Conservation (phyloP, 495 filamentous ascomycete species). For the Talaromyces thailandensis region DNA sequence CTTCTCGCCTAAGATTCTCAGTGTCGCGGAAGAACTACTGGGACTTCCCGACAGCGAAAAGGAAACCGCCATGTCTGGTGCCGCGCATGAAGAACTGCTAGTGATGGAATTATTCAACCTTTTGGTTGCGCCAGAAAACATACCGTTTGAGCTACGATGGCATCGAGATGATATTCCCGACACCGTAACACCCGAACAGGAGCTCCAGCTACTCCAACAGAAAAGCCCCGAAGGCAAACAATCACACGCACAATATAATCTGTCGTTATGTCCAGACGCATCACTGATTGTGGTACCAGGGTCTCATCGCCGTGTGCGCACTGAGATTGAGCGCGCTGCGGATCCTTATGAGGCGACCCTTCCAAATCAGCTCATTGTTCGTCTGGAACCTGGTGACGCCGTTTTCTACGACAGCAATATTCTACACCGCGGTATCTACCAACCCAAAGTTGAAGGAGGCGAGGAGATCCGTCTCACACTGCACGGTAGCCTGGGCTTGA, state of each 20-base stretch:
- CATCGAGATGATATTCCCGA: constrained; percentile 69
- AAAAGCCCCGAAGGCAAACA: constrained; percentile 38
- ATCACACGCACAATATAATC: constrained; percentile 71
- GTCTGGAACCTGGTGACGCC: constrained; percentile 59
- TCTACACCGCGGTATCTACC: constrained; percentile 70
- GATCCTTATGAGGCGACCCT: constrained; percentile 46
- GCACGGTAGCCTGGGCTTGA: constrained; percentile 71
- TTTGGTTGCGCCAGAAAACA: constrained; percentile 54
- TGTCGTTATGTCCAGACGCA: constrained; percentile 59
- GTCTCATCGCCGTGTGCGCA: constrained; percentile 56
- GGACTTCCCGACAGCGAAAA: constrained; percentile 13
- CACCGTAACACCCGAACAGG: constrained; percentile 45
- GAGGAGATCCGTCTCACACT: constrained; percentile 61
- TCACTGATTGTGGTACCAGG: constrained; percentile 64
- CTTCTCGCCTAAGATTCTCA: constrained; percentile 52
- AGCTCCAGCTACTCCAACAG: constrained; percentile 30
- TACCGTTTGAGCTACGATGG: constrained; percentile 62
- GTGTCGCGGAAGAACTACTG: constrained; percentile 48
- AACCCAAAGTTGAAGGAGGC: constrained; percentile 26
- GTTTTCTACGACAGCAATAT: constrained; percentile 90
- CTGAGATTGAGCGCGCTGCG: constrained; percentile 52
- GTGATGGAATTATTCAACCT: constrained; percentile 78
- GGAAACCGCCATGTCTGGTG: constrained; percentile 14
- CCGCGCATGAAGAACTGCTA: constrained; percentile 34
- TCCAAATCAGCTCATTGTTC: constrained; percentile 53